Evolutionary conservation across 192 early-diverging fungal genomes (phyloP), one percentile per base, ranked within the genome.

Genomic region (Linnemannia zychae): DNA sequence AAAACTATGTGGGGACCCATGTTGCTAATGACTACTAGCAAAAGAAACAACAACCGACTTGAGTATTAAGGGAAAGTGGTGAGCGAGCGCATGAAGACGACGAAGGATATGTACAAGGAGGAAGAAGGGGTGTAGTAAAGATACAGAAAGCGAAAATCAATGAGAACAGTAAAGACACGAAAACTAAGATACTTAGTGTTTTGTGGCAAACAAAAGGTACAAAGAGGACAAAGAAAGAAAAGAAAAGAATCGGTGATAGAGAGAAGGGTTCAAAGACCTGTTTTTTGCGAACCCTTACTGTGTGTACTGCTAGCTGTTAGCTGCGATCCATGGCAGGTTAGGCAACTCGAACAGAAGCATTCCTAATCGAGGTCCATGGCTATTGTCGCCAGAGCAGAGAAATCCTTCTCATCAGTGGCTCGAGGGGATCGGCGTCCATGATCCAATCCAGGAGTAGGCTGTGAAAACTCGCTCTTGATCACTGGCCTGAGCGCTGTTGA

Each of bases 351-450:
- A 9, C 9, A 44, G 4, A 44, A 44, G 40, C 4, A 44, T 44
- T 9, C 40, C 38, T 73, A 82, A 48, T 82, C 80, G 24, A 82
- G 60, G 4, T 82, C 80, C 80, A 82, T 82, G 3, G 60, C 60
- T 71, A 50, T 76, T 6, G 48, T 76, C 11, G 63, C 68, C 22
- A 74, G 2, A 22, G 34, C 12, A 33, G 57, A 63, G 28, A 16
- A 18, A 53, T 20, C 46, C 47, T 76, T 38, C 36, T 49, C 46
- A 37, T 34, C 40, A 9, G 33, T 24, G 13, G 50, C 49, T 16
- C 80, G 74, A 40, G 75, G 75, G 17, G 75, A 82, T 33, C 80
- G 75, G 22, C 80, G 80, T 20, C 80, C 67, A 20, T 22, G 63
- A 44, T 82, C 80, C 15, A 77, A 36, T 7, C 80, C 80, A 66